Conservation (phyloP, 164 flowering plant species). For the Vitis rotundifolia region DNA sequence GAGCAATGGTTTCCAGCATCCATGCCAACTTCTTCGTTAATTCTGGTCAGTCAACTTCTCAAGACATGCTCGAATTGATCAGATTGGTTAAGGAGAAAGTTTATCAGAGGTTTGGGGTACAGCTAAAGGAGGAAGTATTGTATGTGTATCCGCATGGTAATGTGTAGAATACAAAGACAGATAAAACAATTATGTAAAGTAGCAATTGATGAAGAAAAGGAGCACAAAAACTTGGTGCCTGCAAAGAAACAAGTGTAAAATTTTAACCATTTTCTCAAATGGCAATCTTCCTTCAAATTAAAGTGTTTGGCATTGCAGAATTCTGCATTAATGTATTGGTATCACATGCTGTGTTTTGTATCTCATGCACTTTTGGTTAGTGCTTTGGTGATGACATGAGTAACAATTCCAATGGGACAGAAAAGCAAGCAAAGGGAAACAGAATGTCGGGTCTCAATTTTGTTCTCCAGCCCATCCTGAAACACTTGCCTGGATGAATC, state of each 20-base stretch:
- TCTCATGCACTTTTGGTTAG: conserved; percentile 34
- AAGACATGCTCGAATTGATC: conserved; percentile 50
- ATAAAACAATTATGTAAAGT: no score
- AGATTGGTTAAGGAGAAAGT: conserved; percentile 35
- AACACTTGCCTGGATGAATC: conserved; percentile 67
- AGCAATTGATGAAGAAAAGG: neutral
- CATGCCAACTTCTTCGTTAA: conserved; percentile 57
- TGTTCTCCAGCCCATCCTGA: conserved; percentile 70
- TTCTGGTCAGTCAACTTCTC: conserved; percentile 35
- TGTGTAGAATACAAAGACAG: neutral
- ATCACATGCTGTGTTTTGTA: conserved; percentile 9
- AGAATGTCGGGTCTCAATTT: conserved; percentile 90
- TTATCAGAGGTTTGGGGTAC: conserved; percentile 31
- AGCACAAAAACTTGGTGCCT: no score
- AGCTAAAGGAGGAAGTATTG: conserved; percentile 23
- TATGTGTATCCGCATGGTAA: conserved; percentile 10
- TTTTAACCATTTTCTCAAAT: neutral
- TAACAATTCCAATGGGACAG: conserved; percentile 79
- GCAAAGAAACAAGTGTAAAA: neutral
- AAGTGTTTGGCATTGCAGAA: neutral
- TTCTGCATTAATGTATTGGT: neutral
- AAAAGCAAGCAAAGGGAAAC: conserved; percentile 82
- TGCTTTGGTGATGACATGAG: conserved; percentile 71
- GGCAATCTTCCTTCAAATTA: neutral
- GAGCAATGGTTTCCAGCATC: conserved; percentile 43